Evolutionary conservation across 176 grass and related monocot genomes (phyloP), one percentile per base, ranked within the genome.

Genomic region (Paspalum notatum): DNA sequence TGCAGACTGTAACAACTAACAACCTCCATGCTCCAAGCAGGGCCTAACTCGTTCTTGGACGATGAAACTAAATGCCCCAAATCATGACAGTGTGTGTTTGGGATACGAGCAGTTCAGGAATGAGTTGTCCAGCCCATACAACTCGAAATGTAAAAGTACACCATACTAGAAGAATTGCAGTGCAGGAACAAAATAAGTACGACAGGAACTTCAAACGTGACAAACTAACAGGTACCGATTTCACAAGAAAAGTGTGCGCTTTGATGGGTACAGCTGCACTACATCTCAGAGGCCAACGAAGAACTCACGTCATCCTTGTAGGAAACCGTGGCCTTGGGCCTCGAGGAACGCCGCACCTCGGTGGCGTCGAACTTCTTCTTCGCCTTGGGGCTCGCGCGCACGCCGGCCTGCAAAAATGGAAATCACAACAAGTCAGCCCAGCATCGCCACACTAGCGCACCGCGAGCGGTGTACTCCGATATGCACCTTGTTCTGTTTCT

Each of bases 271-370:
- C 32, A 32, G 32, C 9, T 43, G 42, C 17, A 46, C 13, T 12
- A 4, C 54, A 52, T 24, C 54, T 40, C 18, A 67, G 7, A 72
- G 37, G 66, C 7, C 32, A 59, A 77, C 13, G 37, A 40, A n/a
- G 32, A 70, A 81, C 90, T 88, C 90, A 99, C 96, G 84, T 93
- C 84, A 17, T 99, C 96, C 71, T 70, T 72, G 67, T 99, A 99
- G n/a, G 96, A 99, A 83, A 93, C 86, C 12, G 45, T 66, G 61
- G 77, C 84, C 68, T n/a, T 82, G 17, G 90, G 82, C 91, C 96
- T 93, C 68, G 96, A 88, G 55, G 93, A 99, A 47, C 93, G 96
- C 83, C 96, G 93, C 82, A 99, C 84, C 83, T 99, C 90, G 5
- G 82, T 80, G 26, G 21, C 68, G 59, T 89, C 88, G 44, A 91